Evolutionary conservation across 495 filamentous ascomycete genomes (phyloP).

Genomic region (Daldinia concentrica): DNA sequence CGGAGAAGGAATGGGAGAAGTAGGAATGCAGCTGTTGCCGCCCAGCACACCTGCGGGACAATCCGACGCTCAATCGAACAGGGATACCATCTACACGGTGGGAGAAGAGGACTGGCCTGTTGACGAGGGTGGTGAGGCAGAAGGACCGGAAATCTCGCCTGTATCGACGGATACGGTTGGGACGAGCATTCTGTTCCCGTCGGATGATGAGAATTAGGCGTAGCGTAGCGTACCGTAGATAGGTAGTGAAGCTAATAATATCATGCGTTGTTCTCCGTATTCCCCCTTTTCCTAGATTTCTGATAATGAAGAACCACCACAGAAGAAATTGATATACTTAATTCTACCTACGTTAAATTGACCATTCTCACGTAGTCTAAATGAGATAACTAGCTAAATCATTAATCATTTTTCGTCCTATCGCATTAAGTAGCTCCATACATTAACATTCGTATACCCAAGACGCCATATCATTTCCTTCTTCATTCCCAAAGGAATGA

Average conservation of each 20-base stretch:
- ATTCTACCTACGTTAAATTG: not conserved
- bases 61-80: not conserved
- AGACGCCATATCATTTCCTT: not conserved
- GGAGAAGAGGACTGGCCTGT: not conserved
- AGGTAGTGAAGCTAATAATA: no score
- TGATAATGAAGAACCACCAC: no score
- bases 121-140: not conserved
- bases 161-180: constrained; percentile 10
- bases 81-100: constrained; percentile 6
- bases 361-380: not conserved
- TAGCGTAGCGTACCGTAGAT: not conserved
- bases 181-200: constrained; percentile 34
- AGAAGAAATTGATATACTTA: not conserved
- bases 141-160: not conserved
- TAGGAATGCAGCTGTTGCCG: not conserved
- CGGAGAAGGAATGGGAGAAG: not conserved
- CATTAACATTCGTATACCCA: constrained; percentile 1
- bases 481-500: not conserved
- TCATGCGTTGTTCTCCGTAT: no score
- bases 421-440: not conserved
- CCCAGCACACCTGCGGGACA: not conserved
- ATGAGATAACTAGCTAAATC: not conserved
- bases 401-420: not conserved
- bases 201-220: constrained; percentile 16
- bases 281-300: no score